These are phyloP conservation scores for Ganoderma sinense DNA, from an alignment of 1,284 basidiomycete species.

Conservation along the genomic window DNA sequence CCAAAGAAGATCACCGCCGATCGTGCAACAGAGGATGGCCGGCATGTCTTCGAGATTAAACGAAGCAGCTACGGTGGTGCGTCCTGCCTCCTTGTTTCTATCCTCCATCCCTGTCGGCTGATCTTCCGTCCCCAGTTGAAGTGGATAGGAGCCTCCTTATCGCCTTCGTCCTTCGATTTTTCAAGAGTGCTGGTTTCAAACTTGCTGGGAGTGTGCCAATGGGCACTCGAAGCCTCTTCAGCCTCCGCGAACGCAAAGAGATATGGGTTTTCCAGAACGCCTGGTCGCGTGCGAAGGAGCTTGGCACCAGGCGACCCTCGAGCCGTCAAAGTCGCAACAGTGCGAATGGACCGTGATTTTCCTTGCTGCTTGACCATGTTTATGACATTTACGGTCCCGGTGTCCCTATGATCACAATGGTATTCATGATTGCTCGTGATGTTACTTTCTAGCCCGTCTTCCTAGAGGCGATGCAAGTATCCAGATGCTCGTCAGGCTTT, in stretches of 20 bases:
- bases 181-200: constrained; percentile 49
- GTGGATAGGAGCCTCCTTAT: constrained; percentile 49
- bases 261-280: constrained; percentile 53
- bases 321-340: constrained; percentile 26
- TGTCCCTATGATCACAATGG: not conserved
- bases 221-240: constrained; percentile 48
- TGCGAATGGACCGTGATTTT: not conserved
- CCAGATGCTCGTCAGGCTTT: not conserved
- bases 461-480: not conserved
- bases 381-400: not conserved
- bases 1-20: constrained; percentile 59
- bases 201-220: constrained; percentile 56
- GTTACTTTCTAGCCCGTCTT: not conserved
- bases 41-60: constrained; percentile 58
- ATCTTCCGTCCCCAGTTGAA: constrained; percentile 8
- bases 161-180: constrained; percentile 52
- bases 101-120: not conserved
- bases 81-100: constrained; percentile 13
- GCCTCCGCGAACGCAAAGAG: constrained; percentile 52
- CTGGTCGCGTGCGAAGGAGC: constrained; percentile 22
- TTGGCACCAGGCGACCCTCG: constrained; percentile 20
- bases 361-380: not conserved
- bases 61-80: constrained; percentile 45
- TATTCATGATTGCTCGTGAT: not conserved
- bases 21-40: constrained; percentile 53